A percentile compares a stretch with the other conserved stretches of the same genome.
These are phyloP conservation scores for Hyaloscypha finlandica DNA, from an alignment of 495 filamentous ascomycete species.

Conservation along the genomic window DNA sequence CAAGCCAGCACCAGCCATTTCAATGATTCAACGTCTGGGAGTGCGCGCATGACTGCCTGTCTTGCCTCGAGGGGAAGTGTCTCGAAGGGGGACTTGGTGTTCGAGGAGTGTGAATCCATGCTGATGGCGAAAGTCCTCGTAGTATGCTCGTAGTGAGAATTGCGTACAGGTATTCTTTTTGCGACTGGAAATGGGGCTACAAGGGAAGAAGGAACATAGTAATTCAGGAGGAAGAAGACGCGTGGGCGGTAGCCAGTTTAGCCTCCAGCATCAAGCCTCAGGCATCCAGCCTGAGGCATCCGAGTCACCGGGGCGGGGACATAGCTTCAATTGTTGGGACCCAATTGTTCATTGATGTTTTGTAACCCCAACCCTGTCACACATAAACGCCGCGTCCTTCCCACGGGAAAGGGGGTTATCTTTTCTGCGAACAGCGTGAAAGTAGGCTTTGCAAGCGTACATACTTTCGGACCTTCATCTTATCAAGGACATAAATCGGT, in stretches of 20 bases:
- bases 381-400: too few relatives aligned
- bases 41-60: conserved; percentile 15
- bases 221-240: conserved; percentile 8
- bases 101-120: conserved; percentile 12
- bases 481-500: too few relatives aligned
- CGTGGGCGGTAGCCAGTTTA: background rate
- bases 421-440: too few relatives aligned
- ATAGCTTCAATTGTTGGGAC: too few relatives aligned
- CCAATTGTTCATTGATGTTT: too few relatives aligned
- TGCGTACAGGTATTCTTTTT: conserved; percentile 4
- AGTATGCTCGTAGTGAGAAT: conserved; percentile 6
- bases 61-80: conserved; percentile 7
- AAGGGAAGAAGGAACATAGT: background rate
- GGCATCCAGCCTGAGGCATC: too few relatives aligned
- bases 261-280: background rate
- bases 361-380: too few relatives aligned
- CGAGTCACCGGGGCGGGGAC: background rate
- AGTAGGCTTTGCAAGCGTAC: too few relatives aligned
- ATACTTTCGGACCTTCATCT: too few relatives aligned
- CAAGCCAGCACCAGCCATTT: conserved; percentile 7
- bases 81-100: conserved; percentile 13
- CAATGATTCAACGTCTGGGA: conserved; percentile 8
- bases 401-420: too few relatives aligned
- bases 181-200: background rate
- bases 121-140: background rate